phyloP scores from a whole-genome alignment of 192 early-diverging fungal species.

The Coemansia aciculifera region DNA sequence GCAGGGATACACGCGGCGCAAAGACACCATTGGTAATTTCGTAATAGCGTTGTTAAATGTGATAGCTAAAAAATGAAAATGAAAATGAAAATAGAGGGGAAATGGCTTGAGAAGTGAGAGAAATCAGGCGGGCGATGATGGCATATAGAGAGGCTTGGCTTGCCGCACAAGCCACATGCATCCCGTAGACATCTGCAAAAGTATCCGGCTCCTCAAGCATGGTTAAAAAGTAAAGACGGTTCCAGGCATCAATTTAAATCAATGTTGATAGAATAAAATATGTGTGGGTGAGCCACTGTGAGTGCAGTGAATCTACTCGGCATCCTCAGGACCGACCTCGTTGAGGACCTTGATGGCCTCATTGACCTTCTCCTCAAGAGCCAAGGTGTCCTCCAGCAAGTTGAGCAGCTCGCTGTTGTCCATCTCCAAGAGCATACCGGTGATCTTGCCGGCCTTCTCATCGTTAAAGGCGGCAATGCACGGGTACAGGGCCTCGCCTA shows the following conservation, averaged over 20 bases:
- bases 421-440: constrained; percentile 99
- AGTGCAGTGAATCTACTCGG: constrained; percentile 10
- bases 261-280: constrained; percentile 1
- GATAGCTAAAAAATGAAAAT: not conserved
- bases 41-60: not conserved
- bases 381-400: constrained; percentile 79
- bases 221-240: not conserved
- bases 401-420: constrained; percentile 91
- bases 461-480: constrained; percentile 69
- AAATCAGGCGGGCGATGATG: too few species aligned
- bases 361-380: constrained; percentile 76
- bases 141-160: too few species aligned
- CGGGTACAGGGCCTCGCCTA: constrained; percentile 95
- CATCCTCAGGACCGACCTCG: constrained; percentile 32
- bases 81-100: not conserved
- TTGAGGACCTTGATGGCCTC: constrained; percentile 88
- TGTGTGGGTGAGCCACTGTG: not conserved
- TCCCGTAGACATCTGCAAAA: not conserved
- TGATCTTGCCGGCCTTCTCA: constrained; percentile 92
- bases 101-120: not conserved
- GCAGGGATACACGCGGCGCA: not conserved
- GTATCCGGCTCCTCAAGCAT: not conserved
- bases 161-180: not conserved
- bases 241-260: constrained; percentile 4
- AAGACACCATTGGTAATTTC: not conserved